Conservation (phyloP, 148 eudicot species). For the Rhododendron williamsianum region DNA sequence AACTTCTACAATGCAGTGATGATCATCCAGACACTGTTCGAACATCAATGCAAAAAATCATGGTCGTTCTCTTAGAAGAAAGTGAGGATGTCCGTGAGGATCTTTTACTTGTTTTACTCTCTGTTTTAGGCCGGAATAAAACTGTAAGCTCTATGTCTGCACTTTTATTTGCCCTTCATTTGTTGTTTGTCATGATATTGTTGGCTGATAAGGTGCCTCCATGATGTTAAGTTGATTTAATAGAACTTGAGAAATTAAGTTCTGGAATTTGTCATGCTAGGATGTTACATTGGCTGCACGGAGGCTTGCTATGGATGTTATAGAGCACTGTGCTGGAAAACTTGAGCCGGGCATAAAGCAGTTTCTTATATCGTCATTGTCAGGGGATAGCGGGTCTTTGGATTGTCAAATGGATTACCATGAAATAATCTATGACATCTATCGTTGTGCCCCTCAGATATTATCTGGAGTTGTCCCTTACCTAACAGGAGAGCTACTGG, state of each 20-base stretch:
- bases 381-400: slow-evolving; percentile 53
- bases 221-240: neutral
- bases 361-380: slow-evolving; percentile 74
- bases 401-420: slow-evolving; percentile 65
- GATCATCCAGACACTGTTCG: slow-evolving; percentile 79
- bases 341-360: slow-evolving; percentile 86
- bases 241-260: slow-evolving; percentile 4
- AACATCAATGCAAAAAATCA: slow-evolving; percentile 71
- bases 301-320: slow-evolving; percentile 78
- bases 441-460: slow-evolving; percentile 83
- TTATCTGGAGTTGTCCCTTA: slow-evolving; percentile 79
- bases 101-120: slow-evolving; percentile 60
- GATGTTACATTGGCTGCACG: slow-evolving; percentile 62
- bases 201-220: neutral
- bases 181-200: neutral
- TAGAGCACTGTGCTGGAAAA: slow-evolving; percentile 66
- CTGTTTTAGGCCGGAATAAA: slow-evolving; percentile 65
- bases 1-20: slow-evolving; percentile 54
- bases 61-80: slow-evolving; percentile 86
- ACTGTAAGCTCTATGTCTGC: slow-evolving; percentile 40
- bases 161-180: slow-evolving; percentile 5
- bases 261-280: slow-evolving; percentile 33
- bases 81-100: slow-evolving; percentile 83
- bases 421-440: slow-evolving; percentile 69
- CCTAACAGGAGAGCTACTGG: slow-evolving; percentile 90